Conservation (phyloP, 176 grass and related monocot species). For the Typha latifolia region DNA sequence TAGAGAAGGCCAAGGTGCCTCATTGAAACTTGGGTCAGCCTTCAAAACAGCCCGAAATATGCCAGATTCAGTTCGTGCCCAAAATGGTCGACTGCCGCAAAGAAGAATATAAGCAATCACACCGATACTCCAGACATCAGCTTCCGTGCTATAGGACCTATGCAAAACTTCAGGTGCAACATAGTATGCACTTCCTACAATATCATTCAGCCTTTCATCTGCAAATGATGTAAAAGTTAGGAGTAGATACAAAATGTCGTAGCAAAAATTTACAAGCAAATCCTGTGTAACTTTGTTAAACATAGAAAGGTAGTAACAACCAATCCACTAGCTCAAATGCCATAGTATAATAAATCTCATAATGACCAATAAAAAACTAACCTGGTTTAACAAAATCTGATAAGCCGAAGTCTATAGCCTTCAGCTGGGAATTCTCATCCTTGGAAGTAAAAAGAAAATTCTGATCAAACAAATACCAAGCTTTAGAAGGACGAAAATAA, state of each 20-base stretch:
- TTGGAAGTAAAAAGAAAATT: constrained; percentile 82
- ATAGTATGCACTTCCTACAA: constrained; percentile 31
- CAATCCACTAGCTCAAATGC: constrained; percentile 2
- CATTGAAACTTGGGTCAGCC: constrained; percentile 67
- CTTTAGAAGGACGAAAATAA: constrained; percentile 10
- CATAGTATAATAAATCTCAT: background rate
- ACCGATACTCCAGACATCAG: constrained; percentile 86
- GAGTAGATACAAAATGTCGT: no score
- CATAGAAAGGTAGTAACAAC: background rate
- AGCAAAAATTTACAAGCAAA: no score
- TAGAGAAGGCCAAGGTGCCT: constrained; percentile 65
- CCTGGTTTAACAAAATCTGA: constrained; percentile 88
- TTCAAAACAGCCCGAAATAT: constrained; percentile 79
- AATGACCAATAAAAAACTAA: constrained; percentile 17
- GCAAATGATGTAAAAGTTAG: constrained; percentile 19
- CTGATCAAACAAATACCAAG: constrained; percentile 29
- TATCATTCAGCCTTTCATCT: constrained; percentile 72
- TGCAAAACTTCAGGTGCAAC: constrained; percentile 44
- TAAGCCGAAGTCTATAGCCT: constrained; percentile 77
- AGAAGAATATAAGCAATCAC: constrained; percentile 84
- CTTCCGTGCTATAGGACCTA: constrained; percentile 74
- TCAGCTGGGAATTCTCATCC: constrained; percentile 61
- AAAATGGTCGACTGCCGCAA: constrained; percentile 77
- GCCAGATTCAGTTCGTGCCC: constrained; percentile 77
- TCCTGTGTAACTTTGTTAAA: background rate